Conservation (phyloP, 352 stramenopile genomes). For the Globisporangium abappressorium region DNA sequence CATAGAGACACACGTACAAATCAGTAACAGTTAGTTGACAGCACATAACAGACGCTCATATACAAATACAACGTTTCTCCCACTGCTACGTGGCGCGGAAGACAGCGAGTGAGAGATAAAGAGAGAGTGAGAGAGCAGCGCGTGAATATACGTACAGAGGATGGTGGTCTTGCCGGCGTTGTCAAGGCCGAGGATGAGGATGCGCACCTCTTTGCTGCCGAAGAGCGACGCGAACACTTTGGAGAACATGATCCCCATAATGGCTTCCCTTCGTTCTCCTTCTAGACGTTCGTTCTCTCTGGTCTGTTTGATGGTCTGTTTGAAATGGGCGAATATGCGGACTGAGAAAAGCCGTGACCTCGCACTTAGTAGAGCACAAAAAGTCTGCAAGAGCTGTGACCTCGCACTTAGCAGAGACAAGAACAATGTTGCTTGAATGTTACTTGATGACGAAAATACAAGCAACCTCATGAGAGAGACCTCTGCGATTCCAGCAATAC, state of each 20-base stretch:
- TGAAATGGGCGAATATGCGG: neutral
- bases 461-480: neutral
- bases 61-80: neutral
- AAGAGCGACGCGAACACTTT: conserved; percentile 98
- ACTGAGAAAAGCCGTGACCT: neutral
- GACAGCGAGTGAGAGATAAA: neutral
- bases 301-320: neutral
- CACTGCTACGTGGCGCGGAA: neutral
- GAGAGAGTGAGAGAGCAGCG: neutral
- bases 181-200: conserved; percentile 99
- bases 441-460: no score
- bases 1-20: neutral
- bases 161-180: conserved; percentile 99
- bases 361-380: neutral
- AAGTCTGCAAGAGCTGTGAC: neutral
- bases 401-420: no score
- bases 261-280: neutral
- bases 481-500: neutral
- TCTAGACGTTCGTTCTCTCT: neutral
- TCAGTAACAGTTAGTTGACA: neutral
- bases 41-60: neutral
- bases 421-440: no score
- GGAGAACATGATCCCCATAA: conserved; percentile 98
- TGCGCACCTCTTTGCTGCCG: conserved; percentile 98
- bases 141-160: conserved; percentile 82